Base-by-base conservation (phyloP, 257 asterid genomes). In the Ophiorrhiza pumila region DNA sequence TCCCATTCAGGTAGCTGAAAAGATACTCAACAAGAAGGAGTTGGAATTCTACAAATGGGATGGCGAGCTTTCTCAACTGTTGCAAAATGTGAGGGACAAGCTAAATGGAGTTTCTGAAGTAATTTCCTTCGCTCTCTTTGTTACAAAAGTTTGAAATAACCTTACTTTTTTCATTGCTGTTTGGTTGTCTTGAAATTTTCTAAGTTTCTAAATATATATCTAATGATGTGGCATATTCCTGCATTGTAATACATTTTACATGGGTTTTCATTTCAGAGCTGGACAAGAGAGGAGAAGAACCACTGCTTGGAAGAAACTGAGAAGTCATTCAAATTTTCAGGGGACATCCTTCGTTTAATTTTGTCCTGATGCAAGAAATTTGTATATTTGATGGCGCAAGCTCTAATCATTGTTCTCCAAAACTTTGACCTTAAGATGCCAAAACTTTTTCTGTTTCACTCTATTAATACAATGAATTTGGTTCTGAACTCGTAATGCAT, bases 31-130 rank as follows among this genome's bases (percentile, higher is more conserved):
- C 35, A 86, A 89, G 71, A 81, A 87, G 85, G 98, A 89, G 78
- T 67, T 93, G 90, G 97, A 91, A 79, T 93, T 93, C 84, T 93
- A 93, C 86, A 89, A 88, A 77, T 93, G 98, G 98, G 96, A 91
- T 0, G 92, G 98, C 2, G 96, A 91, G 25, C 84, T 93, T 7
- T 79, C 96, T 42, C 90, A 86, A n/a, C 86, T 91, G 39, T 69
- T 91, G 87, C 97, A 93, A 80, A 89, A 85, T 69, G 96, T 93
- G 65, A 85, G 96, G 57, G 96, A 85, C 55, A 93, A 93, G 84
- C 84, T 93, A 68, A 91, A 93, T 52, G 74, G 68, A 76, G 96
- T 93, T 76, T 95, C 97, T 68, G 84, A 91, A 79, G 98, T 89
- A 89, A 39, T 76, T 71, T 64, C 72, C 55, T 68, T 2, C 4